Conservation (phyloP, 2,329 filamentous ascomycete genomes). For the Aureobasidium vineae region DNA sequence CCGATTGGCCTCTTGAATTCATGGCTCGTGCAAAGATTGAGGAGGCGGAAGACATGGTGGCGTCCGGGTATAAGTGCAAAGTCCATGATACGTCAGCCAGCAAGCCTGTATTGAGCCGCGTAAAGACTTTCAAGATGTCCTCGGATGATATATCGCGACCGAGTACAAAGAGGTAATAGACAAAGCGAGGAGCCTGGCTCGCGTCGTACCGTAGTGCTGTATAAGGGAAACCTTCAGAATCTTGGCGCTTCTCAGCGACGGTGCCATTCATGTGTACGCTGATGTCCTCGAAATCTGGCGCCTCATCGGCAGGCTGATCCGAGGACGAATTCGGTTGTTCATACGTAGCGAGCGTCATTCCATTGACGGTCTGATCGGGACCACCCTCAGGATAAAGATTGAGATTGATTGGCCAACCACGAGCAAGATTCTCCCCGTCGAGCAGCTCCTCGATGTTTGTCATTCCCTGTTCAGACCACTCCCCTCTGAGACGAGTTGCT, state of each 20-base stretch:
- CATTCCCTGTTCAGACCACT: conserved; percentile 2
- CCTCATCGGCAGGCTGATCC: neutral
- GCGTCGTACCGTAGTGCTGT: neutral
- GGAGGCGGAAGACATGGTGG: neutral
- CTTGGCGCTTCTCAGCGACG: neutral
- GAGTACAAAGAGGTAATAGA: neutral
- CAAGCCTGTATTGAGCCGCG: neutral
- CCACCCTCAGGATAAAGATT: neutral
- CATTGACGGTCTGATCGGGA: neutral
- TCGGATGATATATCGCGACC: neutral
- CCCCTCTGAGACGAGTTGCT: neutral
- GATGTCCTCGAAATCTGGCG: neutral
- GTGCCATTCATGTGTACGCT: neutral
- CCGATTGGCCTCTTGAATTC: neutral
- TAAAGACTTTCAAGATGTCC: neutral
- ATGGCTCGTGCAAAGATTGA: neutral
- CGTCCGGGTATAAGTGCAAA: neutral
- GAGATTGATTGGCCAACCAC: neutral
- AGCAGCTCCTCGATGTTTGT: conserved; percentile 5
- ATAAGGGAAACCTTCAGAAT: neutral
- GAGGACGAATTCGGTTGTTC: neutral
- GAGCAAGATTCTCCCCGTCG: neutral
- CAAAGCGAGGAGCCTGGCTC: neutral
- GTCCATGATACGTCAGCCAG: neutral
- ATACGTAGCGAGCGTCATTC: neutral